Conservation (phyloP, 176 grass and related monocot species). For the Aegilops bicornis region DNA sequence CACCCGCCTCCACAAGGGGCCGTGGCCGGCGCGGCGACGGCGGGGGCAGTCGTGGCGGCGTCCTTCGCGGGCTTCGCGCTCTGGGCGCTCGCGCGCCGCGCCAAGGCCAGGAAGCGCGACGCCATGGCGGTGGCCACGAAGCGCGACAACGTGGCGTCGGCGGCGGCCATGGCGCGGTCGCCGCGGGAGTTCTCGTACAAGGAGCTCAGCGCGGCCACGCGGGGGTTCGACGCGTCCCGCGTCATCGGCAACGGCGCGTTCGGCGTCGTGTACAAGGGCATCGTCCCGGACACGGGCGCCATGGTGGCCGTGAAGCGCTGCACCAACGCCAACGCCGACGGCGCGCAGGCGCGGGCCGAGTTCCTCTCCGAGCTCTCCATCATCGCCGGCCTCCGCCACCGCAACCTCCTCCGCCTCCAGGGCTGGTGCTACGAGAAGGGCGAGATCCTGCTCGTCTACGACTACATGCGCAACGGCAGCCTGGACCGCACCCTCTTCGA, state of each 20-base stretch:
- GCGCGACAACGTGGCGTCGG: slow-evolving; percentile 47
- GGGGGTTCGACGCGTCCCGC: slow-evolving; percentile 58
- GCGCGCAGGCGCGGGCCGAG: slow-evolving; percentile 66
- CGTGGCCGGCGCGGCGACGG: slow-evolving; percentile 70
- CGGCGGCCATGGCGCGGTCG: slow-evolving; percentile 56
- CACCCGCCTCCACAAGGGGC: slow-evolving; percentile 47
- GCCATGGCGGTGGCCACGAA: slow-evolving; percentile 27
- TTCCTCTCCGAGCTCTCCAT: slow-evolving; percentile 94
- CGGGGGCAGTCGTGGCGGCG: slow-evolving; percentile 62
- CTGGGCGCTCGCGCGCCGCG: slow-evolving; percentile 56
- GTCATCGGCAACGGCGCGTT: slow-evolving; percentile 97
- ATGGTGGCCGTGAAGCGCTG: slow-evolving; percentile 95
- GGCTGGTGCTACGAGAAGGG: slow-evolving; percentile 96
- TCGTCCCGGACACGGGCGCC: slow-evolving; percentile 83
- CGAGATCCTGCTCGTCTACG: slow-evolving; percentile 90
- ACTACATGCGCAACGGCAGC: slow-evolving; percentile 99
- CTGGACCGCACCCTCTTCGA: slow-evolving; percentile 83
- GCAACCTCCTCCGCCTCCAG: slow-evolving; percentile 84
- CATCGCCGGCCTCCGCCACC: slow-evolving; percentile 91
- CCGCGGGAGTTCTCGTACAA: slow-evolving; percentile 88
- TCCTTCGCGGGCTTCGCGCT: slow-evolving; percentile 68
- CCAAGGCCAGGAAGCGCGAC: slow-evolving; percentile 24
- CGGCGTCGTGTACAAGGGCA: slow-evolving; percentile 95
- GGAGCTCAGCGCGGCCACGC: slow-evolving; percentile 68
- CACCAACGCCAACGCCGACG: slow-evolving; percentile 38